Percentiles rank a stretch among this genome's conserved stretches.
These are phyloP conservation scores for Fusarium sp. DNA, from an alignment of 2,329 filamentous ascomycete species.

Conservation along the genomic window DNA sequence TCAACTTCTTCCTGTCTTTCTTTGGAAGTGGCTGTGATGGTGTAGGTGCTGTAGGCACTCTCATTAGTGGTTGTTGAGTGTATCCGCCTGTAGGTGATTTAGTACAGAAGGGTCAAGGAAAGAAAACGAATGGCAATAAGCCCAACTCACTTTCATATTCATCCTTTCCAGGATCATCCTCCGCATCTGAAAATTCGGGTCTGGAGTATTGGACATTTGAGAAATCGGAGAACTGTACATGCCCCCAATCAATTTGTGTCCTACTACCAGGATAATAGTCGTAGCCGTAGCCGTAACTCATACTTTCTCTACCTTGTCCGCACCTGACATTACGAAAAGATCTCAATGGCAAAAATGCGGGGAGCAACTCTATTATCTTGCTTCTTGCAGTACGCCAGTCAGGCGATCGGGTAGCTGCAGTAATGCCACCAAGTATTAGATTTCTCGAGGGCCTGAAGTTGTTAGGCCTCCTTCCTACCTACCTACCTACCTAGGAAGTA, in stretches of 20 bases:
- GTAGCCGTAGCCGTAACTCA: conserved; percentile 47
- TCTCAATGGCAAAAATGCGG: conserved; percentile 37
- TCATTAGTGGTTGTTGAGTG: conserved; percentile 13
- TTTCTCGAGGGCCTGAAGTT: conserved; percentile 30
- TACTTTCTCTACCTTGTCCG: conserved; percentile 50
- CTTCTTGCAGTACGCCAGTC: conserved; percentile 46
- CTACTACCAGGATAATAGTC: conserved; percentile 51
- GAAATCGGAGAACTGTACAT: conserved; percentile 54
- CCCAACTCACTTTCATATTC: conserved; percentile 30
- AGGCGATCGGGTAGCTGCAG: conserved; percentile 47
- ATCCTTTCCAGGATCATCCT: conserved; percentile 39
- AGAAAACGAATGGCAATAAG: background rate
- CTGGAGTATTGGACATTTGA: conserved; percentile 53
- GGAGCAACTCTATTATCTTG: conserved; percentile 46
- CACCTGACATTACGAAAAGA: conserved; percentile 40
- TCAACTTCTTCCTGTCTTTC: conserved; percentile 34
- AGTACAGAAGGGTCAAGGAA: background rate
- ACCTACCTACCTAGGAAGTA: conserved; percentile 34
- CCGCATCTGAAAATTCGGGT: conserved; percentile 51
- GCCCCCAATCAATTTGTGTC: conserved; percentile 49
- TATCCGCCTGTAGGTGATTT: conserved; percentile 16
- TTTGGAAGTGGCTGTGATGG: conserved; percentile 15
- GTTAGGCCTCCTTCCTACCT: conserved; percentile 34
- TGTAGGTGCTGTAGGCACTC: conserved; percentile 9
- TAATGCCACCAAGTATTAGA: conserved; percentile 40